Evolutionary conservation across 176 grass and related monocot genomes (phyloP).

Genomic region (Stipa capillata): DNA sequence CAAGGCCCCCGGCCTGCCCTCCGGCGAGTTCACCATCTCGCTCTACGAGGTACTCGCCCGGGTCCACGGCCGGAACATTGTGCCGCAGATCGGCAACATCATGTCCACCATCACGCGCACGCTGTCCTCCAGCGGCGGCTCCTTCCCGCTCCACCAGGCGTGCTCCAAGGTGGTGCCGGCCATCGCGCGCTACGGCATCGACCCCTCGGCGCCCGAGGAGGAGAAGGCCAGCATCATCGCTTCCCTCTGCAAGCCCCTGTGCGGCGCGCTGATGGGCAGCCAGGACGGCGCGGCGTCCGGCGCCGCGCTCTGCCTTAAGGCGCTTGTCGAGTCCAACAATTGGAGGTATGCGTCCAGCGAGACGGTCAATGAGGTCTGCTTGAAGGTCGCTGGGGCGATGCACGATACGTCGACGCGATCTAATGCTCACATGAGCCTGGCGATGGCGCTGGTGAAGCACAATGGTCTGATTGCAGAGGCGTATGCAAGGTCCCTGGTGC

Average conservation of each 20-base stretch:
- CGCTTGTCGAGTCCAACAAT: conserved; percentile 64
- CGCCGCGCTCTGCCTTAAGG: conserved; percentile 72
- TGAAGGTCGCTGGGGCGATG: conserved; percentile 85
- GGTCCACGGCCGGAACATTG: conserved; percentile 91
- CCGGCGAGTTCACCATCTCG: conserved; percentile 91
- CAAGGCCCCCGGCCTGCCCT: conserved; percentile 20
- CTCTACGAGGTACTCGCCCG: conserved; percentile 94
- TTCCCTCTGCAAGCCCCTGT: conserved; percentile 77
- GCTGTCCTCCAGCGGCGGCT: conserved; percentile 78
- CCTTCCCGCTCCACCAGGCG: conserved; percentile 91
- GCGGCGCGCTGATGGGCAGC: conserved; percentile 50
- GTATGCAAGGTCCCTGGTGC: conserved; percentile 72
- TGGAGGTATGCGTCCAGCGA: conserved; percentile 69
- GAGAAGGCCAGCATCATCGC: conserved; percentile 69
- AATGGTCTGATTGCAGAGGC: conserved; percentile 76
- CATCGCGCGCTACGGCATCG: conserved; percentile 71
- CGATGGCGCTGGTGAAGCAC: conserved; percentile 93
- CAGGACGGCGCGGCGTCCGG: conserved; percentile 61
- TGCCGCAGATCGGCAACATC: conserved; percentile 92
- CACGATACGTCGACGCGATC: conserved; percentile 65
- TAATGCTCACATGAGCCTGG: conserved; percentile 85
- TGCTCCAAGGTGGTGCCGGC: conserved; percentile 91
- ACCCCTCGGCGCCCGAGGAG: conserved; percentile 38
- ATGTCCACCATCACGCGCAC: conserved; percentile 94
- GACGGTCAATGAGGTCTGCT: conserved; percentile 73